Evolutionary conservation across 768 basidiomycete species (phyloP).

Genomic region (Hortiboletus flavorubellus): DNA sequence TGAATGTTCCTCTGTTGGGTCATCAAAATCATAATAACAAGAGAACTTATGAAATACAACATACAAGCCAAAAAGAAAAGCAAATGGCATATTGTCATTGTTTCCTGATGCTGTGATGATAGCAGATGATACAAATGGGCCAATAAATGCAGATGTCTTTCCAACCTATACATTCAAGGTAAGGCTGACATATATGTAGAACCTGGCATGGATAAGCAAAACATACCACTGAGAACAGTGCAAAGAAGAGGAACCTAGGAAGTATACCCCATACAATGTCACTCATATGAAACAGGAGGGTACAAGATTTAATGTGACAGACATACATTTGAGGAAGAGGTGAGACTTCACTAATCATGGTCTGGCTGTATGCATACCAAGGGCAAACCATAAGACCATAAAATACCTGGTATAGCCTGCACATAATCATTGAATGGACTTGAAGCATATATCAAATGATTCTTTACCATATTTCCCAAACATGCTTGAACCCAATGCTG

Average conservation of each 20-base stretch:
- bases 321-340: constrained; percentile 66
- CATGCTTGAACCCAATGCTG: constrained; percentile 77
- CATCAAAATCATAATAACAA: background rate
- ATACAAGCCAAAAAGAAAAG: constrained; percentile 67
- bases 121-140: constrained; percentile 70
- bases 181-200: background rate
- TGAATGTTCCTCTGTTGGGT: constrained; percentile 16
- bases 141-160: constrained; percentile 75
- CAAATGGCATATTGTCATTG: constrained; percentile 75
- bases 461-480: constrained; percentile 72
- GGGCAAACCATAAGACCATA: constrained; percentile 74
- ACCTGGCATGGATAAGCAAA: constrained; percentile 1
- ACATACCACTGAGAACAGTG: constrained; percentile 64
- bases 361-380: constrained; percentile 81
- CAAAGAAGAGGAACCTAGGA: constrained; percentile 66
- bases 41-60: constrained; percentile 20
- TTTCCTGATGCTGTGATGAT: constrained; percentile 66
- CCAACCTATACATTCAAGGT: constrained; percentile 44
- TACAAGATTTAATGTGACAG: background rate
- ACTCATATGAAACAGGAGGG: background rate
- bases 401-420: constrained; percentile 65
- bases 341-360: constrained; percentile 79
- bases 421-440: background rate
- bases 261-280: background rate
- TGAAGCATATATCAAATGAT: background rate